phyloP scores from a whole-genome alignment of 2,329 filamentous ascomycete species.

The Dactylonectria estremocensis region DNA sequence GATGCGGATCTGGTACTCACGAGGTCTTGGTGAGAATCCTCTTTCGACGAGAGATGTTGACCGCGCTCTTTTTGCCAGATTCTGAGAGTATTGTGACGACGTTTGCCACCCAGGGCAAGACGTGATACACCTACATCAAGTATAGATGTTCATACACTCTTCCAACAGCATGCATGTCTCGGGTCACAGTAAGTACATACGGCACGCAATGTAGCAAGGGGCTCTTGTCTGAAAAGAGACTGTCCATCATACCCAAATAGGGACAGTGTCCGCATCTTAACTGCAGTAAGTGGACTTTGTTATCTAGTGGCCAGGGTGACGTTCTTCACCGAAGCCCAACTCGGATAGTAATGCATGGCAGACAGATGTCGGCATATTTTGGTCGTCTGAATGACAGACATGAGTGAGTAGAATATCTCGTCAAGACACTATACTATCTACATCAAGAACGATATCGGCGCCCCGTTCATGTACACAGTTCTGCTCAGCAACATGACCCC shows the following conservation, averaged over 20 bases:
- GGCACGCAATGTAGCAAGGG: background rate
- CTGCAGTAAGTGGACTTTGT: background rate
- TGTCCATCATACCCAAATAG: background rate
- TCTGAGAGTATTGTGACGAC: background rate
- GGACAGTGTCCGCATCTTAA: background rate
- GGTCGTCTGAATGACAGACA: background rate
- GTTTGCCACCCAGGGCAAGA: background rate
- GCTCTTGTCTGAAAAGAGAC: background rate
- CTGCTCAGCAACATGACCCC: constrained; percentile 73
- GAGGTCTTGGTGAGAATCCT: background rate
- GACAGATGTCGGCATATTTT: background rate
- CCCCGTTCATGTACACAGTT: constrained; percentile 78
- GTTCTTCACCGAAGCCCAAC: background rate
- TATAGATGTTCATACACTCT: background rate
- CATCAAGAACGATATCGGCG: constrained; percentile 77
- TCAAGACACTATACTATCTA: constrained; percentile 55
- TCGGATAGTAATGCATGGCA: background rate
- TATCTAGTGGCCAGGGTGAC: background rate
- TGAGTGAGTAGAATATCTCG: background rate
- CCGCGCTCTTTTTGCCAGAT: background rate
- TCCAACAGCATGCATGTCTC: background rate
- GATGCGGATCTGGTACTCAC: background rate
- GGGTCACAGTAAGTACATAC: background rate
- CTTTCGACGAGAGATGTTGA: background rate
- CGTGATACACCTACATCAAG: background rate